phyloP scores from a whole-genome alignment of 257 asterid genomes.

The Phtheirospermum japonicum region DNA sequence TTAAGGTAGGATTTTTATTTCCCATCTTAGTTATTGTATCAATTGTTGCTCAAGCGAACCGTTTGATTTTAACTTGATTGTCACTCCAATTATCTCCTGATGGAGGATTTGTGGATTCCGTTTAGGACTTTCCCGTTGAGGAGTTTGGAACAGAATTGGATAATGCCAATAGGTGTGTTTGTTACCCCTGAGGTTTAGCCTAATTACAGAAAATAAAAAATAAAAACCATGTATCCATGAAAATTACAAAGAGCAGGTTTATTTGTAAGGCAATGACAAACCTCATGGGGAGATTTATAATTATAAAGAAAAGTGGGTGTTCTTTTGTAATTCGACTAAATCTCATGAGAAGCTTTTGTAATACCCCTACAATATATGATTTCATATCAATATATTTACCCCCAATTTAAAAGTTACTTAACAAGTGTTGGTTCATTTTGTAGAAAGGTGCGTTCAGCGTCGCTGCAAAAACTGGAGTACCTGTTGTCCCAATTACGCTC shows the following conservation, averaged over 20 bases:
- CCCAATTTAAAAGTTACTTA: too few relatives aligned
- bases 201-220: too few relatives aligned
- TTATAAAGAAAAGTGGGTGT: neutral
- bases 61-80: conserved; percentile 13
- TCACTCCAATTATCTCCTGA: neutral
- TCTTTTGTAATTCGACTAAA: conserved; percentile 6
- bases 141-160: too few relatives aligned
- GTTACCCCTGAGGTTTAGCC: too few relatives aligned
- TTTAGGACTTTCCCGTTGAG: neutral
- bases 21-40: conserved; percentile 5
- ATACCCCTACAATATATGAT: too few relatives aligned
- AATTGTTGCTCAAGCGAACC: conserved; percentile 12
- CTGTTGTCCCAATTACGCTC: conserved; percentile 81
- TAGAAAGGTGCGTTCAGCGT: conserved; percentile 96
- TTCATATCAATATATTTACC: too few relatives aligned
- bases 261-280: too few relatives aligned
- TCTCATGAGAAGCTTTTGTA: neutral
- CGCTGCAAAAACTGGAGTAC: conserved; percentile 84
- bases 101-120: neutral
- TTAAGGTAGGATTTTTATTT: conserved; percentile 57
- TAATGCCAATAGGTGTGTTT: too few relatives aligned
- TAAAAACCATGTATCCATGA: too few relatives aligned
- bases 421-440: conserved; percentile 25
- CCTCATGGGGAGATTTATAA: neutral
- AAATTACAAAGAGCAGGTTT: too few relatives aligned